phyloP scores from a whole-genome alignment of 345 rosid species.

The Garcia nutans region DNA sequence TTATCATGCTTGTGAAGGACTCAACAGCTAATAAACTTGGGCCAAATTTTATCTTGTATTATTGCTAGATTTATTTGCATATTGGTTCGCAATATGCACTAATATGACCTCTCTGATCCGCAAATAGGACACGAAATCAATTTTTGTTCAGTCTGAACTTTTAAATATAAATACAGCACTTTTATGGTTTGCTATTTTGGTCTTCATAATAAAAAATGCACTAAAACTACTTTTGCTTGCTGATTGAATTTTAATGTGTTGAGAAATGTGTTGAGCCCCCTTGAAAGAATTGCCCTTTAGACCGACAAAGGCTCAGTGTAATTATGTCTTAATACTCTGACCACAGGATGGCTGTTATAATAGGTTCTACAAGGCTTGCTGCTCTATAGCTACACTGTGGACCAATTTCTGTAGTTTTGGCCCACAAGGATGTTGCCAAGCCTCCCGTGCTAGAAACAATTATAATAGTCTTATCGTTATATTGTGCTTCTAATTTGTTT shows the following conservation, averaged over 20 bases:
- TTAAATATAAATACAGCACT: background rate
- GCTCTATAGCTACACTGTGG: background rate
- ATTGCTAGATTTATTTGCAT: background rate
- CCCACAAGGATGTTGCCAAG: background rate
- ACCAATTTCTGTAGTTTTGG: background rate
- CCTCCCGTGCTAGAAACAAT: background rate
- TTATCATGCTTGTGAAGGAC: conserved; percentile 4
- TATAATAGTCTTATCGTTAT: background rate
- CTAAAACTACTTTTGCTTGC: background rate
- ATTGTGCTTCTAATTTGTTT: background rate
- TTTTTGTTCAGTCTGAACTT: background rate
- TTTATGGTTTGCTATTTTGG: background rate
- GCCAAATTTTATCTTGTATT: background rate
- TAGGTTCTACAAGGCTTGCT: background rate
- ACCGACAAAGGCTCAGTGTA: background rate
- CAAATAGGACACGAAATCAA: background rate
- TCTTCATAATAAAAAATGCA: too few species aligned
- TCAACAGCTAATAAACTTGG: background rate
- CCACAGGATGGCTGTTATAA: background rate
- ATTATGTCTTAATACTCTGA: background rate
- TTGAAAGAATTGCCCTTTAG: background rate
- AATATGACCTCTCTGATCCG: background rate
- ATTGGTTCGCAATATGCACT: background rate
- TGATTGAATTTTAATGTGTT: background rate
- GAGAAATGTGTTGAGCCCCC: conserved; percentile 6